Evolutionary conservation across 2,329 filamentous ascomycete genomes (phyloP).

Genomic region (Biscogniauxia sp.): DNA sequence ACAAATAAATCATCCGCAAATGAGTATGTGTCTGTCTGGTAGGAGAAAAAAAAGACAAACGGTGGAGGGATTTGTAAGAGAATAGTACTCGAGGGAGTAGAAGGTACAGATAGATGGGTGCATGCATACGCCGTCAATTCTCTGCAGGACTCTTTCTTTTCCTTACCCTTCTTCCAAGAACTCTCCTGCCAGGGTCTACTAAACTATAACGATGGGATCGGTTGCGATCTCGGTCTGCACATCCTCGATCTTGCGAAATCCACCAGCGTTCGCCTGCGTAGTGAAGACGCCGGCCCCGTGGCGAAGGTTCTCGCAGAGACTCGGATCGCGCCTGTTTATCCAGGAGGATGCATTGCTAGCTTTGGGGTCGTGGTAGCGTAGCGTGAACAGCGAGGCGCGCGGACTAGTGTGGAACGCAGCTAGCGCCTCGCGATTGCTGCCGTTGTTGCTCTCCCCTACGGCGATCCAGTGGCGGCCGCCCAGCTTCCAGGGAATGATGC

Average conservation of each 20-base stretch:
- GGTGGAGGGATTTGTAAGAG: too few relatives aligned
- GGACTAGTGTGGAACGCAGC: conserved; percentile 23
- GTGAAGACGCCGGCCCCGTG: background rate
- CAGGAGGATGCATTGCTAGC: background rate
- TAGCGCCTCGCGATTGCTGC: conserved; percentile 6
- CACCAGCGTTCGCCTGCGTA: too few relatives aligned
- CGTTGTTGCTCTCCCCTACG: conserved; percentile 16
- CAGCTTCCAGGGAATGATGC: conserved; percentile 71
- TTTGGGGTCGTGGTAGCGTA: conserved; percentile 20
- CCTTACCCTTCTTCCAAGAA: background rate
- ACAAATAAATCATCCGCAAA: too few relatives aligned
- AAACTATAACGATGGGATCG: background rate
- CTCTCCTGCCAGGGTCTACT: background rate
- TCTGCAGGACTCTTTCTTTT: too few relatives aligned
- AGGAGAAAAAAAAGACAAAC: too few relatives aligned
- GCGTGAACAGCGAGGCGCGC: conserved; percentile 25
- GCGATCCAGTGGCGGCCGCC: conserved; percentile 52
- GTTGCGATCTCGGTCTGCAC: background rate
- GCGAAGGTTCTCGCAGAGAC: background rate
- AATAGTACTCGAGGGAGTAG: too few relatives aligned
- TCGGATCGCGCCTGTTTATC: background rate
- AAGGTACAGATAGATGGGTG: too few relatives aligned
- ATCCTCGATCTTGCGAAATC: background rate
- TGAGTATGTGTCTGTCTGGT: too few relatives aligned
- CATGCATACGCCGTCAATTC: too few relatives aligned